phyloP scores from a whole-genome alignment of 768 basidiomycete genomes.

The Mycena rosella region DNA sequence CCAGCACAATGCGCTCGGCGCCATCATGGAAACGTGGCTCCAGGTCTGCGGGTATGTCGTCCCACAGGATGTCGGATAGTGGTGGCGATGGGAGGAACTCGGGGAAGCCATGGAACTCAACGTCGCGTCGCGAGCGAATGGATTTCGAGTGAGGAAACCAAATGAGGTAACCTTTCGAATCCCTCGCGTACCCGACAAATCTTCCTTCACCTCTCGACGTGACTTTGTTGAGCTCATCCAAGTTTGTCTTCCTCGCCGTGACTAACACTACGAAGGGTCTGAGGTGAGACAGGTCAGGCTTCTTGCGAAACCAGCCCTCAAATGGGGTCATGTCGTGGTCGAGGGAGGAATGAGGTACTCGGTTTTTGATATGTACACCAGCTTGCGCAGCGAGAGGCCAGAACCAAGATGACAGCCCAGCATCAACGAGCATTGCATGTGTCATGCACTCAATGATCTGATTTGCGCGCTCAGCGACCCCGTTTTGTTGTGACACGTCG shows the following conservation, averaged over 20 bases:
- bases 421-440: slow-evolving; percentile 34
- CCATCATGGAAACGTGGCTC: slow-evolving; percentile 12
- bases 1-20: neutral
- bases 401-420: slow-evolving; percentile 26
- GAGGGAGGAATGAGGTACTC: slow-evolving; percentile 23
- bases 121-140: slow-evolving; percentile 26
- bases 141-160: slow-evolving; percentile 31
- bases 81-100: slow-evolving; percentile 26
- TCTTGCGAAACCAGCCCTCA: slow-evolving; percentile 17
- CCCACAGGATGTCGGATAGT: slow-evolving; percentile 32
- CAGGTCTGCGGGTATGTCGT: slow-evolving; percentile 24
- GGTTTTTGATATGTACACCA: slow-evolving; percentile 27
- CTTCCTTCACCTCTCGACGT: slow-evolving; percentile 18
- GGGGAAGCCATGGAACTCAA: slow-evolving; percentile 33
- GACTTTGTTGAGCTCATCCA: slow-evolving; percentile 13
- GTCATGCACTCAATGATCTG: slow-evolving; percentile 36
- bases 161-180: slow-evolving; percentile 39
- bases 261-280: slow-evolving; percentile 42
- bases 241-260: slow-evolving; percentile 27
- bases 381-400: slow-evolving; percentile 36
- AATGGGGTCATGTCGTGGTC: slow-evolving; percentile 1
- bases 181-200: slow-evolving; percentile 35
- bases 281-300: slow-evolving; percentile 38
- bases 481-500: slow-evolving; percentile 44
- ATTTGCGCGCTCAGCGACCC: slow-evolving; percentile 42